Percentiles rank a stretch among this genome's conserved stretches.
Conservation (phyloP, 768 basidiomycete genomes). For the Baorangia bicolor region DNA sequence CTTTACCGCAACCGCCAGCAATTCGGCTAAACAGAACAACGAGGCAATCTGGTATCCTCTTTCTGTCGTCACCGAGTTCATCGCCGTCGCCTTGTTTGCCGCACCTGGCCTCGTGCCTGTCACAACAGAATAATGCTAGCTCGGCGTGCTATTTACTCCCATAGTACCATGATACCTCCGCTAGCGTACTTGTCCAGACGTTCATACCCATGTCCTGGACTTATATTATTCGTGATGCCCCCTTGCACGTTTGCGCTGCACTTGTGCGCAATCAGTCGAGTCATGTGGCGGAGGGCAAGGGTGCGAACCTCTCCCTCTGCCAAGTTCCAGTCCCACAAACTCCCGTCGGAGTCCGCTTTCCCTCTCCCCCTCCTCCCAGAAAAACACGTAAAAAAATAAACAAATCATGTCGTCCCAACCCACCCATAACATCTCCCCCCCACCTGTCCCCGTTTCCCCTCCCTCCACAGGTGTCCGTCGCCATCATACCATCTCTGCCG, state of each 20-base stretch:
- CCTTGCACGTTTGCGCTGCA: background rate
- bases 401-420: slow-evolving; percentile 37
- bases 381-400: slow-evolving; percentile 7
- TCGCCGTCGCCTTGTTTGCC: slow-evolving; percentile 30
- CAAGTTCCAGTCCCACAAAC: background rate
- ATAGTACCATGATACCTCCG: slow-evolving; percentile 1
- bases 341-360: background rate
- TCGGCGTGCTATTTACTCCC: background rate
- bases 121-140: background rate
- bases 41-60: slow-evolving; percentile 36
- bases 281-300: slow-evolving; percentile 25
- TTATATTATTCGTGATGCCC: background rate
- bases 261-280: slow-evolving; percentile 1
- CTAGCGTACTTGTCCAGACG: slow-evolving; percentile 2
- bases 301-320: slow-evolving; percentile 18
- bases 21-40: slow-evolving; percentile 19
- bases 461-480: slow-evolving; percentile 59
- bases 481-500: slow-evolving; percentile 80
- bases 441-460: slow-evolving; percentile 38
- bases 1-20: slow-evolving; percentile 25
- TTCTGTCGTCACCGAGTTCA: slow-evolving; percentile 30
- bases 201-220: background rate
- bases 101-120: slow-evolving; percentile 34
- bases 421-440: slow-evolving; percentile 41
- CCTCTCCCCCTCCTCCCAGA: background rate